Conservation (phyloP, 2,329 filamentous ascomycete species). For the Zasmidium angulare region DNA sequence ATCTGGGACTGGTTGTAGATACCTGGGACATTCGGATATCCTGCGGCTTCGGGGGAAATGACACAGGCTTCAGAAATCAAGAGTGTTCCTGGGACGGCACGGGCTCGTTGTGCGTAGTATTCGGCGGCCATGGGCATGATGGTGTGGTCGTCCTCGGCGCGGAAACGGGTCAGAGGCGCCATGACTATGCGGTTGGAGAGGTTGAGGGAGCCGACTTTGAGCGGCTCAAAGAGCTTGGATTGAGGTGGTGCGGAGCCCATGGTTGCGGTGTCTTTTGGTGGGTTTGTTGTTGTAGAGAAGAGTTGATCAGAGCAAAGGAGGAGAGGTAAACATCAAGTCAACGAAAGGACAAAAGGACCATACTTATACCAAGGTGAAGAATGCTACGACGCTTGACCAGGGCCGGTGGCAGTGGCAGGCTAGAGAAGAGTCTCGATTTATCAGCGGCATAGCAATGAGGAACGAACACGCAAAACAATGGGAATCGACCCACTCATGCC, state of each 20-base stretch:
- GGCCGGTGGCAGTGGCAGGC: too few relatives aligned
- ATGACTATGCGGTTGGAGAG: slow-evolving; percentile 51
- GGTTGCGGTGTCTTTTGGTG: background rate
- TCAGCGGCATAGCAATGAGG: slow-evolving; percentile 4
- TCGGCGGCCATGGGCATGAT: slow-evolving; percentile 36
- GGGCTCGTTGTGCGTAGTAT: slow-evolving; percentile 34
- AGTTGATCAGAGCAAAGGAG: too few relatives aligned
- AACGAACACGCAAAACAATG: background rate
- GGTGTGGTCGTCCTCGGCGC: slow-evolving; percentile 48
- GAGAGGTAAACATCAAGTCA: background rate
- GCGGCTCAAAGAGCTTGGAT: slow-evolving; percentile 38
- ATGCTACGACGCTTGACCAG: background rate
- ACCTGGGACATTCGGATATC: slow-evolving; percentile 30
- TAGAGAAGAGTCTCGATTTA: slow-evolving; percentile 7
- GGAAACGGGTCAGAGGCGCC: slow-evolving; percentile 55
- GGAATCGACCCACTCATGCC: background rate
- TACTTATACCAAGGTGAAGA: background rate
- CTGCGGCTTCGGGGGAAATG: slow-evolving; percentile 29
- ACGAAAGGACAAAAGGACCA: background rate
- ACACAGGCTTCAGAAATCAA: slow-evolving; percentile 36
- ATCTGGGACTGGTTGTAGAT: slow-evolving; percentile 41
- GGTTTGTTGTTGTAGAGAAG: background rate
- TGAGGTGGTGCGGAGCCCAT: slow-evolving; percentile 15
- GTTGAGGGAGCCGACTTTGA: slow-evolving; percentile 41
- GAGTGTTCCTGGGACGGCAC: slow-evolving; percentile 30